phyloP scores from a whole-genome alignment of 2,329 filamentous ascomycete species.

The Fusarium sp. region DNA sequence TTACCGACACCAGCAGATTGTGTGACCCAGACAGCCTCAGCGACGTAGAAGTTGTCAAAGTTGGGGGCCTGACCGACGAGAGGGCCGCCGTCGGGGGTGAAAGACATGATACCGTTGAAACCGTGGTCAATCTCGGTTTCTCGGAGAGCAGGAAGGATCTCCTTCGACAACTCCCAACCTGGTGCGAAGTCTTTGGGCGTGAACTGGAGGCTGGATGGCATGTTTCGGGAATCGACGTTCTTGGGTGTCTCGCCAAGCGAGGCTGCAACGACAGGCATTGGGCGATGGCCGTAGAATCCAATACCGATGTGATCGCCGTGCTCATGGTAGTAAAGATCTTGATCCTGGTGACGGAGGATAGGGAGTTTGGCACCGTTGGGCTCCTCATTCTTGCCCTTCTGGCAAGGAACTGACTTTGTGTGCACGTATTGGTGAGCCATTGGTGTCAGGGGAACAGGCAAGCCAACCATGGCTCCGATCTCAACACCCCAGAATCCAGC shows the following conservation, averaged over 20 bases:
- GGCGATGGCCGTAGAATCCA: slow-evolving; percentile 70
- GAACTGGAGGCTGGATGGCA: slow-evolving; percentile 70
- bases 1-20: slow-evolving; percentile 71
- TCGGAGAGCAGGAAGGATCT: slow-evolving; percentile 62
- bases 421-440: slow-evolving; percentile 72
- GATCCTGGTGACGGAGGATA: slow-evolving; percentile 70
- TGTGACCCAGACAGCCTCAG: slow-evolving; percentile 73
- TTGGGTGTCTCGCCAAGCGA: slow-evolving; percentile 62
- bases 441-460: slow-evolving; percentile 66
- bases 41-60: slow-evolving; percentile 69
- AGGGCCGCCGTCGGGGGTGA: slow-evolving; percentile 70
- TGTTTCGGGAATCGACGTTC: slow-evolving; percentile 65
- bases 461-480: slow-evolving; percentile 67
- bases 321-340: slow-evolving; percentile 71
- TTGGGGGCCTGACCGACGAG: slow-evolving; percentile 66
- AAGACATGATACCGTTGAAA: slow-evolving; percentile 74
- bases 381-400: slow-evolving; percentile 46
- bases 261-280: slow-evolving; percentile 67
- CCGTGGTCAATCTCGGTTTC: slow-evolving; percentile 64
- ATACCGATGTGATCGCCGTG: slow-evolving; percentile 71
- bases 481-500: slow-evolving; percentile 74
- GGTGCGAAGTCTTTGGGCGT: slow-evolving; percentile 68
- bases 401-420: slow-evolving; percentile 61
- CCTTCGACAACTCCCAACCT: slow-evolving; percentile 65
- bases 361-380: slow-evolving; percentile 63